Percentiles rank a stretch among this genome's conserved stretches.
Evolutionary conservation across 2,329 filamentous ascomycete genomes (phyloP).

Genomic region (Colletotrichum aenigma): DNA sequence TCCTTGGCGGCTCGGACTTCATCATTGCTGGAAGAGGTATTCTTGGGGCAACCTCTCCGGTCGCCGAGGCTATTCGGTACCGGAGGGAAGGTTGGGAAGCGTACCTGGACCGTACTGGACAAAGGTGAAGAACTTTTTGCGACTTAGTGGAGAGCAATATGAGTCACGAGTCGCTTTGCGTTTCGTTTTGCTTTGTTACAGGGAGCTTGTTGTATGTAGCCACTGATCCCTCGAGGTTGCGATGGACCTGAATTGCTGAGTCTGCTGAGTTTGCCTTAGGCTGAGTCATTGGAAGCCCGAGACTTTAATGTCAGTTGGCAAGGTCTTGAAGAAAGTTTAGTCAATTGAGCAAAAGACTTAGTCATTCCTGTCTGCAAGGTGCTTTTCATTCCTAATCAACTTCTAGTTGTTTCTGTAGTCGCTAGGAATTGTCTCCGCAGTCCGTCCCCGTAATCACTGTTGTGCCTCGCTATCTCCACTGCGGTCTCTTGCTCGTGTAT

Average conservation of each 20-base stretch:
- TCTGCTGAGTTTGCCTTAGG: not conserved
- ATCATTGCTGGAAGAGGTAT: conserved; percentile 64
- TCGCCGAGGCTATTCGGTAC: conserved; percentile 40
- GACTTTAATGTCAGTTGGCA: not conserved
- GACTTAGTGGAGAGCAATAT: not conserved
- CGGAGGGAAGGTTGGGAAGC: conserved; percentile 22
- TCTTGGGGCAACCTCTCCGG: conserved; percentile 47
- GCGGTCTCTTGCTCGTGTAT: not conserved
- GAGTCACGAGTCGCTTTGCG: not conserved
- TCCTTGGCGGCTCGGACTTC: conserved; percentile 56
- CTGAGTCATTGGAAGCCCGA: not conserved
- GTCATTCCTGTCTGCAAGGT: not conserved
- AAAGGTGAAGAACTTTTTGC: not conserved
- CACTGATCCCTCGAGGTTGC: not conserved
- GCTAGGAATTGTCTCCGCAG: not conserved
- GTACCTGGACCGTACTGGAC: not conserved
- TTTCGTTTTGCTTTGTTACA: not conserved
- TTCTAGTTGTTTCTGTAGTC: not conserved
- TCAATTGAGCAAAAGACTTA: fast-evolving
- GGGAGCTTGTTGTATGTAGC: not conserved
- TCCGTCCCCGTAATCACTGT: not conserved
- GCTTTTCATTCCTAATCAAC: not conserved
- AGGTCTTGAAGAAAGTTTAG: not conserved
- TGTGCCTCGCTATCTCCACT: not conserved
- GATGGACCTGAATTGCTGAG: not conserved